Base-by-base conservation (phyloP, 2,329 filamentous ascomycete genomes). In the Trichoderma arundinaceum region DNA sequence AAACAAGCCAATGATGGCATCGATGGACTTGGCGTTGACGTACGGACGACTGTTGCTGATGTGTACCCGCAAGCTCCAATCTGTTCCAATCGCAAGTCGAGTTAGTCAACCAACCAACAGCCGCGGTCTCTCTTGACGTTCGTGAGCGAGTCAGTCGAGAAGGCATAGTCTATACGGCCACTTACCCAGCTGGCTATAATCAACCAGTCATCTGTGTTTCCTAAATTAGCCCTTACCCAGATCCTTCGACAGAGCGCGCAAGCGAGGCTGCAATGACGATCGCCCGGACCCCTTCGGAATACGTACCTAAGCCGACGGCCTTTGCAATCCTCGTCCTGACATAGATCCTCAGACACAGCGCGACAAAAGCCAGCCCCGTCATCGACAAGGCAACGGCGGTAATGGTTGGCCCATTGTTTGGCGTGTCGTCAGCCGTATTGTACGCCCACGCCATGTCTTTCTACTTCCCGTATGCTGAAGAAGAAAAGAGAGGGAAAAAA, bases 371-470 rank as follows among this genome's bases (percentile, higher is more conserved):
- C 22, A 77, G 8, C 2, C 64, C 43, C 1, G 75, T 78, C 60
- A 79, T 72, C 17, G 70, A 64, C 1, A 69, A 52, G 2, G 72
- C 72, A 9, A 78, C 69, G 12, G 71, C 72, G 1, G 73, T 70
- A 44, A 79, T 75, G n/a, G 68, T 67, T 7, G 73, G 72, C 8
- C 74, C 77, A 35, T 73, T 71, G n/a, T 75, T 78, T n/a, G 74
- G 73, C 15, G 73, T 74, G 66, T 74, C 69, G 49, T 68, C 70
- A 3, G 67, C 62, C 19, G 76, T 74, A 69, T 79, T 78, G 71
- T 73, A 76, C 7, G 75, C 76, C 77, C 77, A 79, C 41, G 72
- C 74, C 76, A 78, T 78, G 41, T 12, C 22, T 35, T 8, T 43
- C 57, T 56, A 8, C 5, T 54, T 15, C 8, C n/a, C n/a, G 17